Evolutionary conservation across 305 asterid genomes (phyloP), one percentile per base, ranked within the genome.

Genomic region (Stenogyne calaminthoides): DNA sequence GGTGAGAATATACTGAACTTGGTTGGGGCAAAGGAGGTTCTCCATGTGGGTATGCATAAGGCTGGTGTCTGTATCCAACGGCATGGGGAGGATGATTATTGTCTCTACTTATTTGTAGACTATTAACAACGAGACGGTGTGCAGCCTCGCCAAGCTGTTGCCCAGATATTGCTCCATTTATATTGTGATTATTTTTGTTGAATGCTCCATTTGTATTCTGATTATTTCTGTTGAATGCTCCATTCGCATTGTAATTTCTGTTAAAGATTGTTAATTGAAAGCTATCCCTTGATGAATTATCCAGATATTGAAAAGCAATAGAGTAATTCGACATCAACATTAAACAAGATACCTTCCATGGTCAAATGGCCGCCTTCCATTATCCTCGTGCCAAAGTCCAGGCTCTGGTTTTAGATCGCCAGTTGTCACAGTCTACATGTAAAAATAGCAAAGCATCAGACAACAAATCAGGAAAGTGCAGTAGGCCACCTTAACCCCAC

Each of bases 311-410:
- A 1, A 39, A 1, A 39, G 70, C 54, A 57, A 67, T 65, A 14
- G 39, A 57, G 52, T 52, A 32, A 34, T 12, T 54, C 42, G 34
- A 9, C 14, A 55, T 18, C 18, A 60, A 63, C 65, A 66, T 19
- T 12, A 69, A 34, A 60, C 46, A 47, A 9, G 74, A 49, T 77
- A 93, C 98, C 96, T 89, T 76, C 93, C 90, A 63, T 88, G 88
- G 72, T 92, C 99, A 71, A 63, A 81, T 22, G 88, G 97, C 81
- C 83, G 85, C 84, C 97, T 84, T 61, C 98, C 97, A 49, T 85
- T 70, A 77, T 95, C 96, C 84, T 92, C 97, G 34, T 95, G 99
- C 99, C 99, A 95, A 58, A 92, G 92, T 71, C 72, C 88, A 27
- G 98, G 98, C 1, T 83, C 96, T 5, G 99, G 96, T 85, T 85